phyloP scores from a whole-genome alignment of 495 filamentous ascomycete species.

The Pseudoneurospora amorphoporcata region DNA sequence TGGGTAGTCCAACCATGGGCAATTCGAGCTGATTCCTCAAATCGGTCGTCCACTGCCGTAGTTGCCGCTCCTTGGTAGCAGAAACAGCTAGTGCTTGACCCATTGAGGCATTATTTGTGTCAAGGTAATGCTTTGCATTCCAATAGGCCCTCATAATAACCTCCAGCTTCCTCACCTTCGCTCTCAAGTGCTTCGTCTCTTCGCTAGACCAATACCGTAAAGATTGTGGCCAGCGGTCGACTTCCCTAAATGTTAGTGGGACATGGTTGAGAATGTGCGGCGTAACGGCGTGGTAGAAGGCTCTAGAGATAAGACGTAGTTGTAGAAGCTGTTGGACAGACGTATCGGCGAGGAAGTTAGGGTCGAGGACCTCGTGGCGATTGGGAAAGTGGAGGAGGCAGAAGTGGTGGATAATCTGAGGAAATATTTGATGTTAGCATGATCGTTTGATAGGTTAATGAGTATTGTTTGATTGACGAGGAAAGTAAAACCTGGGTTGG shows the following conservation, averaged over 20 bases:
- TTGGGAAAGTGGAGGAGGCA: not conserved
- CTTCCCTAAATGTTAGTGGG: not conserved
- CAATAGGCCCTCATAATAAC: not conserved
- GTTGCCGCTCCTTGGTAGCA: not conserved
- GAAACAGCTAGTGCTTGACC: not conserved
- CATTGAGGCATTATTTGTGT: not conserved
- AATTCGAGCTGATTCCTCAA: not conserved
- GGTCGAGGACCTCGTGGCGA: not conserved
- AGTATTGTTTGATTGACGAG: not conserved
- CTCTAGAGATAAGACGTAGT: not conserved
- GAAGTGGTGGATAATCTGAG: not conserved
- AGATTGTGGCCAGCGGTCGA: not conserved
- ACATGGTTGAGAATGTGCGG: not conserved
- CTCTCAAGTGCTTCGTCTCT: not conserved
- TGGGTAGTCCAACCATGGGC: not conserved
- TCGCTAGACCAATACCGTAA: not conserved
- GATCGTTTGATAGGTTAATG: not conserved
- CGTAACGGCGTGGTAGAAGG: not conserved
- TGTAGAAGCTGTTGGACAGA: not conserved
- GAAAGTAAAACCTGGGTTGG: conserved; percentile 16
- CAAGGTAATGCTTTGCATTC: not conserved
- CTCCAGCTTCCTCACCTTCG: not conserved
- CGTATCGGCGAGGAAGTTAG: not conserved
- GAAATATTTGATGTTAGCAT: not conserved
- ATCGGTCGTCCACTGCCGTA: not conserved